Percentiles rank a stretch among this genome's conserved stretches.
These are phyloP conservation scores for Termitomyces sp. DNA, from an alignment of 768 basidiomycete species.

Conservation along the genomic window DNA sequence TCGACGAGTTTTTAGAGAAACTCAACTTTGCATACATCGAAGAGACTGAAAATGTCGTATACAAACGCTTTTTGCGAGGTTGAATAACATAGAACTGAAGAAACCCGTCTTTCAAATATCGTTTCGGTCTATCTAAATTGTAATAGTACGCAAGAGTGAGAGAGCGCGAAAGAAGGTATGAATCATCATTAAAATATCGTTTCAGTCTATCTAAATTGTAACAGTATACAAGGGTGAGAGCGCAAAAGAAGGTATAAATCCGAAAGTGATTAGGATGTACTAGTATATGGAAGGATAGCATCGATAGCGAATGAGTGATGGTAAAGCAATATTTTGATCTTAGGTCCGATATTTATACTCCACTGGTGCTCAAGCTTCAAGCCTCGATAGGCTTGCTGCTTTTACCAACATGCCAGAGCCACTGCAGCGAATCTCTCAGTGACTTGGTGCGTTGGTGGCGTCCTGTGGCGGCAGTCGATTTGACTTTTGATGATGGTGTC, in stretches of 20 bases:
- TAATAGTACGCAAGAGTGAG: background rate
- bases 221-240: background rate
- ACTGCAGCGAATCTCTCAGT: slow-evolving; percentile 26
- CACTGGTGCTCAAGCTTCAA: slow-evolving; percentile 9
- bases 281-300: too few relatives aligned
- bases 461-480: slow-evolving; percentile 4
- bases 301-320: background rate
- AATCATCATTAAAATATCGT: background rate
- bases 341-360: background rate
- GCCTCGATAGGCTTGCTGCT: slow-evolving; percentile 17
- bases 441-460: slow-evolving; percentile 24
- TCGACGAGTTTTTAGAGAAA: slow-evolving; percentile 70
- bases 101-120: too few relatives aligned
- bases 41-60: slow-evolving; percentile 88
- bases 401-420: slow-evolving; percentile 25
- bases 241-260: background rate
- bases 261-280: background rate
- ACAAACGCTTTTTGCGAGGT: slow-evolving; percentile 63
- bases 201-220: background rate
- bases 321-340: background rate
- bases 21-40: slow-evolving; percentile 89
- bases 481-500: slow-evolving; percentile 6
- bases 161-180: background rate
- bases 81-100: slow-evolving; percentile 14
- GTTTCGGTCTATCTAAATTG: background rate